phyloP scores from a whole-genome alignment of 345 rosid species.

The Firmiana major region DNA sequence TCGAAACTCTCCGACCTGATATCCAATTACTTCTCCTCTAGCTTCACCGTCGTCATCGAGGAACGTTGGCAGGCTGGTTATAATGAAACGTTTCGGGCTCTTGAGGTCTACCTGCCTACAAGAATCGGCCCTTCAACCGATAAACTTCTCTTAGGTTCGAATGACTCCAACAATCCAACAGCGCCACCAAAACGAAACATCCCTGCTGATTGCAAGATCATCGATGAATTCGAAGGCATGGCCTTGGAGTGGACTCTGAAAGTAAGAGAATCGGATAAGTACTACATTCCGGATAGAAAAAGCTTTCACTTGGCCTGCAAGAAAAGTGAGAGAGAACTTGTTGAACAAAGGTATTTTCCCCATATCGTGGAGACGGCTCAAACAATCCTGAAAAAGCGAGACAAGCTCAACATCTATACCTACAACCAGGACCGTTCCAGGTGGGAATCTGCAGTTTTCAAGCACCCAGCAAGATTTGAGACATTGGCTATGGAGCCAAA shows the following conservation, averaged over 20 bases:
- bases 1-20: neutral
- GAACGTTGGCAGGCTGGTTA: slow-evolving; percentile 35
- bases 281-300: neutral
- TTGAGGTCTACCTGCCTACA: slow-evolving; percentile 33
- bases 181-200: slow-evolving; percentile 22
- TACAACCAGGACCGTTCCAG: slow-evolving; percentile 15
- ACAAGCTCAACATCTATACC: slow-evolving; percentile 30
- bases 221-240: slow-evolving; percentile 23
- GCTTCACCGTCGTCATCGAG: slow-evolving; percentile 32
- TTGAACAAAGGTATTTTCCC: slow-evolving; percentile 19
- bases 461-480: slow-evolving; percentile 12
- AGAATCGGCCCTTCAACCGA: slow-evolving; percentile 13
- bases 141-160: slow-evolving; percentile 26
- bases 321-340: slow-evolving; percentile 12
- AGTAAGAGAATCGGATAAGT: slow-evolving; percentile 17
- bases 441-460: slow-evolving; percentile 14
- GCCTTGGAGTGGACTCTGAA: slow-evolving; percentile 22
- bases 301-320: slow-evolving; percentile 26
- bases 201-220: slow-evolving; percentile 16
- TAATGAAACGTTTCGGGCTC: slow-evolving; percentile 33
- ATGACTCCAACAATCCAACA: slow-evolving; percentile 26
- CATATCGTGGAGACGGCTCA: slow-evolving; percentile 15
- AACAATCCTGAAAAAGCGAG: slow-evolving; percentile 12
- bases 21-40: slow-evolving; percentile 15
- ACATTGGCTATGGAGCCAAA: slow-evolving; percentile 18